Evolutionary conservation across 2,329 filamentous ascomycete genomes (phyloP).

Genomic region (Venturiaceae sp.): DNA sequence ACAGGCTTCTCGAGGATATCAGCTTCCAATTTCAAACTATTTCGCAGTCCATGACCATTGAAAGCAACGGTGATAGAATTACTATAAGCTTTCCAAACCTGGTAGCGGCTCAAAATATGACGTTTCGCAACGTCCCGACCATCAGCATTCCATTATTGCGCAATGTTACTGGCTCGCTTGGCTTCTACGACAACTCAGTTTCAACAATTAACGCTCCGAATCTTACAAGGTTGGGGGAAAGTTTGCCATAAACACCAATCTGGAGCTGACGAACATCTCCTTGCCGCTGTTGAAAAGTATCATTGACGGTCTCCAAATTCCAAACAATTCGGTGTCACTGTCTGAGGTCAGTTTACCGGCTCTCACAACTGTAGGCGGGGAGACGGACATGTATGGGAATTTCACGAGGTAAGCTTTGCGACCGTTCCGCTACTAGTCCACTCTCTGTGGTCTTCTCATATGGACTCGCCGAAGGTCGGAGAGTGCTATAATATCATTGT

Average conservation of each 20-base stretch:
- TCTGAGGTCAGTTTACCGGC: conserved; percentile 54
- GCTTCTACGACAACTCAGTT: conserved; percentile 74
- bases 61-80: conserved; percentile 68
- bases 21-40: conserved; percentile 71
- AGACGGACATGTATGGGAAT: conserved; percentile 74
- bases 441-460: neutral
- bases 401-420: conserved; percentile 62
- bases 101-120: conserved; percentile 67
- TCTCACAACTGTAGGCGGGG: conserved; percentile 63
- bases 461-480: too few species aligned
- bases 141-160: conserved; percentile 65
- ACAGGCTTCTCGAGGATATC: conserved; percentile 66
- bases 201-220: conserved; percentile 53
- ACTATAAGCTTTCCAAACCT: conserved; percentile 69
- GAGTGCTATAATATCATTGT: too few species aligned
- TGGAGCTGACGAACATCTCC: conserved; percentile 59
- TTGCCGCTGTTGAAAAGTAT: conserved; percentile 60
- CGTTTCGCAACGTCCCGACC: conserved; percentile 67
- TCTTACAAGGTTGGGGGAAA: conserved; percentile 56
- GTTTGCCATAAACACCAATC: conserved; percentile 48
- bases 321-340: conserved; percentile 81
- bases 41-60: conserved; percentile 59
- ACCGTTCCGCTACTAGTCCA: neutral
- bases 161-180: conserved; percentile 66
- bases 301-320: conserved; percentile 71